A percentile compares a stretch with the other conserved stretches of the same genome.
Conservation (phyloP, 2,329 filamentous ascomycete species). For the Calonectria hongkongensis region DNA sequence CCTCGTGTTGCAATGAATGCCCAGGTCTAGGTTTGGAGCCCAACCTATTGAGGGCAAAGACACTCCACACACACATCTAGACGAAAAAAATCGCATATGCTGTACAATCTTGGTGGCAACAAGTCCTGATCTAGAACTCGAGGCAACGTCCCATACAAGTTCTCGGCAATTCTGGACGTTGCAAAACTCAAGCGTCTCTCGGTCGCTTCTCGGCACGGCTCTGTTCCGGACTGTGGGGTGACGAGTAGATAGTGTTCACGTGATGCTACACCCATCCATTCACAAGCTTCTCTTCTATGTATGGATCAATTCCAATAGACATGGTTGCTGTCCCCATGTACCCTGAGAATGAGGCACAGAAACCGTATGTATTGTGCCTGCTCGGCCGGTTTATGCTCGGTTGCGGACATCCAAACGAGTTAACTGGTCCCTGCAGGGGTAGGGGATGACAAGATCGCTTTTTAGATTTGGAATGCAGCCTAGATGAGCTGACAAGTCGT, state of each 20-base stretch:
- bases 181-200: neutral
- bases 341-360: constrained; percentile 13
- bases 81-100: neutral
- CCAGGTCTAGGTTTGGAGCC: constrained; percentile 10
- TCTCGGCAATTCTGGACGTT: neutral
- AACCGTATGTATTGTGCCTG: constrained; percentile 20
- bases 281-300: constrained; percentile 37
- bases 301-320: constrained; percentile 36
- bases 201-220: constrained; percentile 36
- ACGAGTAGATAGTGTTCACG: constrained; percentile 26
- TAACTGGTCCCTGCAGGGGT: constrained; percentile 46
- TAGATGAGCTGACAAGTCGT: constrained; percentile 46
- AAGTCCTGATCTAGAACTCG: neutral
- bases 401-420: constrained; percentile 29
- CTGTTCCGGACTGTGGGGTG: constrained; percentile 36
- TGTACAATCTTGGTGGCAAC: neutral
- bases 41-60: neutral
- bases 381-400: constrained; percentile 33
- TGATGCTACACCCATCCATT: constrained; percentile 37
- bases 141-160: neutral
- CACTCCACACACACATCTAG: constrained; percentile 15
- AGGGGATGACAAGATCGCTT: constrained; percentile 44
- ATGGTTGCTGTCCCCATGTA: constrained; percentile 38
- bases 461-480: constrained; percentile 47
- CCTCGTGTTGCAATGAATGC: constrained; percentile 16